A percentile compares a stretch with the other conserved stretches of the same genome.
Conservation (phyloP, 2,329 filamentous ascomycete species). For the Fusarium graminum region DNA sequence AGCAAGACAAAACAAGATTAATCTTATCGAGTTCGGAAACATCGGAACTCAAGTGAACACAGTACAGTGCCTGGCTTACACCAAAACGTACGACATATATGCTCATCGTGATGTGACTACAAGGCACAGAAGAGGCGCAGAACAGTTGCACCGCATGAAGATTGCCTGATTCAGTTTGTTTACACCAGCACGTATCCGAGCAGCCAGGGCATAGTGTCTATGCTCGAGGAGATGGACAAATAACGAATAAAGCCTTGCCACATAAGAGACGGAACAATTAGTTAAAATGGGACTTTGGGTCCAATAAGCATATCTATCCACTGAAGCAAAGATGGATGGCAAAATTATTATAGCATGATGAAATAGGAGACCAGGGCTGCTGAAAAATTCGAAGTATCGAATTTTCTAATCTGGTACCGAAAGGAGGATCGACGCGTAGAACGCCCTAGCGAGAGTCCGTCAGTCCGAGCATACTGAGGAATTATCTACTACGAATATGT, state of each 20-base stretch:
- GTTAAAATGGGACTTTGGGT: constrained; percentile 9
- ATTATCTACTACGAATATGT: constrained; percentile 7
- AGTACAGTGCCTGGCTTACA: constrained; percentile 13
- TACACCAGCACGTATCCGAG: constrained; percentile 13
- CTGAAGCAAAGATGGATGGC: constrained; percentile 19
- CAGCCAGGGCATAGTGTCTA: not conserved
- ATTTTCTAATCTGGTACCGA: constrained; percentile 32
- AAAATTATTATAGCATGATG: constrained; percentile 16
- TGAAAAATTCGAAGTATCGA: constrained; percentile 19
- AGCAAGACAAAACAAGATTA: constrained; percentile 11
- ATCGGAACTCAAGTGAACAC: constrained; percentile 19
- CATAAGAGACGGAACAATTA: constrained; percentile 3
- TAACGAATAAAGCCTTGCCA: not conserved
- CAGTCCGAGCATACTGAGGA: constrained; percentile 7
- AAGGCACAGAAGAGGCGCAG: constrained; percentile 22
- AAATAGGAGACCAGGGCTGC: constrained; percentile 3
- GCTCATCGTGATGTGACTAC: constrained; percentile 19
- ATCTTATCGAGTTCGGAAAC: constrained; percentile 24
- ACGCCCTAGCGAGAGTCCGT: constrained; percentile 20
- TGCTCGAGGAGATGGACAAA: not conserved
- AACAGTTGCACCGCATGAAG: not conserved
- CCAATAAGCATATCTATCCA: constrained; percentile 12
- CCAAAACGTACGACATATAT: constrained; percentile 16
- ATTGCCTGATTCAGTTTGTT: constrained; percentile 7
- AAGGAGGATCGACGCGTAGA: constrained; percentile 41